Percentiles rank a stretch among this genome's conserved stretches.
Evolutionary conservation across 2,329 filamentous ascomycete genomes (phyloP).

Genomic region (Trichophyton rubrum): DNA sequence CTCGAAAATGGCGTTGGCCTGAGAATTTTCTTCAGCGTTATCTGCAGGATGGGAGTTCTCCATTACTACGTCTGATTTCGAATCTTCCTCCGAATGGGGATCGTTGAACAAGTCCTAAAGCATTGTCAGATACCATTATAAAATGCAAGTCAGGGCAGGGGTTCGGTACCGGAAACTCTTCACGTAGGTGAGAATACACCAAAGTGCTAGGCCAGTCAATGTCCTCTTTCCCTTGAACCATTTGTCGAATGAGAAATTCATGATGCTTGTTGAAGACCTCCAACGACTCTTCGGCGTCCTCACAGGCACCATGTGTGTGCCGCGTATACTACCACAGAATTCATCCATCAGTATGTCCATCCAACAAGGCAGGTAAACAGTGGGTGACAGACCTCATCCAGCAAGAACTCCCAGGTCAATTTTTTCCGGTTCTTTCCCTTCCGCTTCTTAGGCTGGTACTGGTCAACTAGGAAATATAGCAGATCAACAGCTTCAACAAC

Average conservation of each 20-base stretch:
- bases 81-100: slow-evolving; percentile 9
- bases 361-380: not conserved
- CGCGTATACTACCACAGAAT: slow-evolving; percentile 25
- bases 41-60: slow-evolving; percentile 1
- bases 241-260: slow-evolving; percentile 35
- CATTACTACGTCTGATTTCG: not conserved
- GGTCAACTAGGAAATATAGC: slow-evolving; percentile 50
- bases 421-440: slow-evolving; percentile 24
- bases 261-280: slow-evolving; percentile 36
- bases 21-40: slow-evolving; percentile 18
- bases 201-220: slow-evolving; percentile 34
- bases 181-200: slow-evolving; percentile 33
- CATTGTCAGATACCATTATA: not conserved
- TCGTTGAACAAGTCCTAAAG: not conserved
- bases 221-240: slow-evolving; percentile 35
- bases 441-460: slow-evolving; percentile 35
- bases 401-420: slow-evolving; percentile 28
- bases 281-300: slow-evolving; percentile 35
- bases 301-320: slow-evolving; percentile 31
- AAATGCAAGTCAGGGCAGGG: not conserved
- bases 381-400: slow-evolving; percentile 26
- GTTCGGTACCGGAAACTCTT: slow-evolving; percentile 29
- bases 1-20: slow-evolving; percentile 28
- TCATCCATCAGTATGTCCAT: not conserved
- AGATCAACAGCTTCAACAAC: slow-evolving; percentile 49